A percentile compares a stretch with the other conserved stretches of the same genome.
These are phyloP conservation scores for Bipolaris bicolor DNA, from an alignment of 2,329 filamentous ascomycete species.

Conservation along the genomic window DNA sequence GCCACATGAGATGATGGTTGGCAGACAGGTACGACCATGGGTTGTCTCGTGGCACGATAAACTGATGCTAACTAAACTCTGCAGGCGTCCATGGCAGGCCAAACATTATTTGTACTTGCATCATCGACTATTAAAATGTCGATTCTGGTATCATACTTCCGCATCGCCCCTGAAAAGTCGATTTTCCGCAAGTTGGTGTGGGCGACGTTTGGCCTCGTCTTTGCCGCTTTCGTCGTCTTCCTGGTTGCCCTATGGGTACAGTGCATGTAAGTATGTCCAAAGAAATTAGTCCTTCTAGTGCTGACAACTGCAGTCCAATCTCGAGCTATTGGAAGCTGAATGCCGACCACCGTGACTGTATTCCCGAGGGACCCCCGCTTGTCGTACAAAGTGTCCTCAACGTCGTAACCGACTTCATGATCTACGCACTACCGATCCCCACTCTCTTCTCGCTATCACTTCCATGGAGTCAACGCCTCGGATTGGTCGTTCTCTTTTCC, in stretches of 20 bases:
- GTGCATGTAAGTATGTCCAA: conserved; percentile 40
- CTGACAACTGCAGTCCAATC: conserved; percentile 50
- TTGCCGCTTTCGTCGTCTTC: conserved; percentile 45
- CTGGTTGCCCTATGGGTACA: conserved; percentile 48
- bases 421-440: conserved; percentile 55
- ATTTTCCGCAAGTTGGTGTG: conserved; percentile 48
- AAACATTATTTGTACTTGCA: conserved; percentile 48
- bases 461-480: conserved; percentile 52
- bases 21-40: conserved; percentile 40
- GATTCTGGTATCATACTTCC: conserved; percentile 48
- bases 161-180: conserved; percentile 49
- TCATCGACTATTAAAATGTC: conserved; percentile 49
- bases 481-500: conserved; percentile 52
- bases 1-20: conserved; percentile 37
- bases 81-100: conserved; percentile 48
- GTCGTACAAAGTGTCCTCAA: conserved; percentile 53
- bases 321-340: conserved; percentile 54
- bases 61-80: conserved; percentile 24
- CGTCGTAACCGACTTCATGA: conserved; percentile 54
- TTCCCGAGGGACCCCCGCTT: conserved; percentile 54
- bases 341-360: conserved; percentile 47
- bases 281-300: background rate
- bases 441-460: conserved; percentile 55
- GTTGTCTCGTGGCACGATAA: conserved; percentile 24
- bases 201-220: conserved; percentile 43